Conservation (phyloP, 139 green algal species). For the Parachlorella kessleri region DNA sequence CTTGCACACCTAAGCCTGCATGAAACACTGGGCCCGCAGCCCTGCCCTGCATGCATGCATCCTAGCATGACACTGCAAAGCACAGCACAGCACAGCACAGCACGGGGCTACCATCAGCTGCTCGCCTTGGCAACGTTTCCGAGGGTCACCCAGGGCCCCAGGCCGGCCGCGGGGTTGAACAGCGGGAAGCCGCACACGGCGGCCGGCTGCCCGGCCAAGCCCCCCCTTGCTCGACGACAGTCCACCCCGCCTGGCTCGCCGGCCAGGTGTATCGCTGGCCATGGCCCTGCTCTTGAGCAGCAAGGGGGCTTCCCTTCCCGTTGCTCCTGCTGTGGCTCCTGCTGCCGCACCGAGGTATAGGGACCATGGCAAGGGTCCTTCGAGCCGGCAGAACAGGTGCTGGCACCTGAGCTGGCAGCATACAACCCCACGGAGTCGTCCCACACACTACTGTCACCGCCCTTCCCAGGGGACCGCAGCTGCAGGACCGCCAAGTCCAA, state of each 20-base stretch:
- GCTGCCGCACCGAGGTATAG: background rate
- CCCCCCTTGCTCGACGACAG: background rate
- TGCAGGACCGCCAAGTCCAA: constrained; percentile 67
- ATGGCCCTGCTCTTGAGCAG: too few relatives aligned
- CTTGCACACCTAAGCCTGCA: too few relatives aligned
- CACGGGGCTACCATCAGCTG: background rate
- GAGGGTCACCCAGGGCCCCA: constrained; percentile 38
- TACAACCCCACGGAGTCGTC: too few relatives aligned
- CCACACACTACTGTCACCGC: too few relatives aligned
- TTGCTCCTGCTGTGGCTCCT: background rate
- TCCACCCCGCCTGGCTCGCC: background rate
- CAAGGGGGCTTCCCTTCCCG: too few relatives aligned
- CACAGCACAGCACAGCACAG: constrained; percentile 8
- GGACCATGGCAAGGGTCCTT: too few relatives aligned
- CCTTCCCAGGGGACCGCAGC: constrained; percentile 24
- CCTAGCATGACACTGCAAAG: background rate
- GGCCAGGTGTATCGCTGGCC: too few relatives aligned
- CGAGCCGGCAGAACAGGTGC: too few relatives aligned
- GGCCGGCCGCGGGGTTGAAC: constrained; percentile 42
- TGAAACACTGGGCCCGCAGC: too few relatives aligned
- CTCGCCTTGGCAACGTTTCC: constrained; percentile 54
- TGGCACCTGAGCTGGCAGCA: too few relatives aligned
- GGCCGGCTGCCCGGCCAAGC: constrained; percentile 26
- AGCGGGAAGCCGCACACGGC: constrained; percentile 65
- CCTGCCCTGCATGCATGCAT: background rate